Base-by-base conservation (phyloP, 495 filamentous ascomycete genomes). In the Aspergillus campestris region DNA sequence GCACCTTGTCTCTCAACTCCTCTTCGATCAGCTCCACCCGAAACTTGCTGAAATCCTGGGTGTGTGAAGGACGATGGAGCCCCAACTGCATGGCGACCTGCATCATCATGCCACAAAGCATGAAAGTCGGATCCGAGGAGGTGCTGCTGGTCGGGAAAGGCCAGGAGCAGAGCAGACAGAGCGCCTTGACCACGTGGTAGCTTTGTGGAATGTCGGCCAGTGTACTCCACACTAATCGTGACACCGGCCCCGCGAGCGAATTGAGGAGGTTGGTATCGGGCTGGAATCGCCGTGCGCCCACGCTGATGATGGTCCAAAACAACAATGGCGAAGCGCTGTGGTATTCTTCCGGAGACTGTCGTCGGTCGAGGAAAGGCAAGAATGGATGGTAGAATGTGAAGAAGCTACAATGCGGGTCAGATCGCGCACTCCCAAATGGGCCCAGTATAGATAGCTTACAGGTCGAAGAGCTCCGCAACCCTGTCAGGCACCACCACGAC, bases 81-180 rank as follows among this genome's bases (percentile, higher is more conserved):
- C 89, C 89, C 45, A 91, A 84, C 50, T 91, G 87, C 64, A 90
- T 90, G 10, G 89, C 86, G 42, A 90, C 81, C 60, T 94, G 89
- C 75, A 94, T 85, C 89, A 95, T 90, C 55, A 92, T 75, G 27
- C 89, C 89, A 55, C 84, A 82, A 8, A 94, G 71, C 67, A 94
- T 94, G 55, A 94, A 90, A 0, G 89, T 95, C 2, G 88, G 87
- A 60, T 96, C 89, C 6, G 79, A 80, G 5, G 86, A 85, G 6
- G 88, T 94, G 14, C 84, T 91, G 60, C 83, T 90, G 3, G 83
- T 87, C 5, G 89, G 89, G 15, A 94, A 74, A 8, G 89, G 89
- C 89, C 89, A 96, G 7, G 85, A 84, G 65, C 89, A 96, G 33
- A 96, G 71, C 24, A 96, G 60, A 62, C 85, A 90, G 33, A 96